Evolutionary conservation across 306 rosid genomes (phyloP).

Genomic region (Pueraria montana): DNA sequence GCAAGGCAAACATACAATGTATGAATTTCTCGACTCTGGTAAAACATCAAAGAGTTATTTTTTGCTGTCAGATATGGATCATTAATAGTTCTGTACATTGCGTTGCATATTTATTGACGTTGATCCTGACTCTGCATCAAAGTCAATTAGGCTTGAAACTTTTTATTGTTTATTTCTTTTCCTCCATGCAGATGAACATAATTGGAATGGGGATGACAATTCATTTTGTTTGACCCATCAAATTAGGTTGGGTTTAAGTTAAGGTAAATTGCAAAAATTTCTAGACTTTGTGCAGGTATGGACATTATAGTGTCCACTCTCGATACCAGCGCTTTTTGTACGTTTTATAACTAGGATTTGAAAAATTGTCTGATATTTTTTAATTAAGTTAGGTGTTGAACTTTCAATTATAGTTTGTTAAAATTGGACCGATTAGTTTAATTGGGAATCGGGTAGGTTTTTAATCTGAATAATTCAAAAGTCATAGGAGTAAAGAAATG

Average conservation of each 20-base stretch:
- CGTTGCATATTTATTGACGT: too few species aligned
- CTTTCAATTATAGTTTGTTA: too few species aligned
- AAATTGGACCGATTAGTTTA: not conserved
- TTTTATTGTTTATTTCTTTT: not conserved
- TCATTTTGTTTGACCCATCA: not conserved
- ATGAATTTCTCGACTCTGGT: not conserved
- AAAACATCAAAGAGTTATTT: conserved; percentile 14
- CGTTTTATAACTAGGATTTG: not conserved
- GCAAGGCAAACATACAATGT: conserved; percentile 28
- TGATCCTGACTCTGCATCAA: not conserved
- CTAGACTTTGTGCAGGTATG: not conserved
- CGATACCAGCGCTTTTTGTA: not conserved
- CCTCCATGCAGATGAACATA: not conserved
- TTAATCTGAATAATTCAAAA: not conserved
- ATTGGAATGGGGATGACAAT: not conserved
- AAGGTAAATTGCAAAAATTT: not conserved
- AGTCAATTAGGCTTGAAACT: not conserved
- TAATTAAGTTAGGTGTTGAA: not conserved
- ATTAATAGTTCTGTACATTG: not conserved
- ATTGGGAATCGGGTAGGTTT: not conserved
- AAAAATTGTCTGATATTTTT: not conserved
- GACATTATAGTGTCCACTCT: not conserved
- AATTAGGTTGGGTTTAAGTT: not conserved
- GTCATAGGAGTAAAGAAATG: not conserved
- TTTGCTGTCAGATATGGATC: not conserved